Evolutionary conservation across 768 basidiomycete species (phyloP).

Genomic region (Cystofilobasidium capitatum): DNA sequence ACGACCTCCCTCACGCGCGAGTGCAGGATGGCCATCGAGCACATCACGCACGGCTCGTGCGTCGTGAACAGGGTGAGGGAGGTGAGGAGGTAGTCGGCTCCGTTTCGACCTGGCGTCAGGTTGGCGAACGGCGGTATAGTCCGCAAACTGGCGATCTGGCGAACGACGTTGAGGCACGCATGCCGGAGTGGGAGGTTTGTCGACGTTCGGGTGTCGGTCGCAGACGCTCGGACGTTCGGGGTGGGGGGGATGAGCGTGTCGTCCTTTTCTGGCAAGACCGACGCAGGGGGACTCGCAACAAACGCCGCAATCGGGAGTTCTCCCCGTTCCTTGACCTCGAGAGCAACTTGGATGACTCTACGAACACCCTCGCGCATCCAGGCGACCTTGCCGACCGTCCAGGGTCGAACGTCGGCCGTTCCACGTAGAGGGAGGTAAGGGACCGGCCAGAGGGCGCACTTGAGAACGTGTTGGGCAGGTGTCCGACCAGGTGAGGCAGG

Average conservation of each 20-base stretch:
- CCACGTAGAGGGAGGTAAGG: conserved; percentile 29
- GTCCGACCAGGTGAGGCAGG: conserved; percentile 63
- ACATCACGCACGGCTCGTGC: conserved; percentile 98
- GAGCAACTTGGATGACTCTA: conserved; percentile 48
- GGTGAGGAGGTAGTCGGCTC: conserved; percentile 79
- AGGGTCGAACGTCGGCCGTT: conserved; percentile 50
- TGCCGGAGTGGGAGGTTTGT: conserved; percentile 72
- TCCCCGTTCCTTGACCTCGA: conserved; percentile 44
- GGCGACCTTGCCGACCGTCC: conserved; percentile 55
- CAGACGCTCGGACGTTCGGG: conserved; percentile 40
- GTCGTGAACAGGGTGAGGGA: conserved; percentile 73
- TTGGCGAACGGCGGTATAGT: conserved; percentile 36
- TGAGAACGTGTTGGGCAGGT: conserved; percentile 52
- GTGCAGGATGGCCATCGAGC: conserved; percentile 89
- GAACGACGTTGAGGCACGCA: conserved; percentile 57
- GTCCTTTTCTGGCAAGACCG: conserved; percentile 28
- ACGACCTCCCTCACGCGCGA: conserved; percentile 80
- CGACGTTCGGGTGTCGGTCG: conserved; percentile 61
- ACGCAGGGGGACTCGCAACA: conserved; percentile 45
- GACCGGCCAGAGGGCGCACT: conserved; percentile 71
- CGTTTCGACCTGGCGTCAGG: conserved; percentile 45
- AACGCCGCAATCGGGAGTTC: conserved; percentile 74
- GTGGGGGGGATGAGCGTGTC: conserved; percentile 39
- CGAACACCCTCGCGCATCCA: conserved; percentile 71
- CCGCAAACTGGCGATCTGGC: conserved; percentile 36